These are phyloP conservation scores for Hippophae gyantsensis DNA, from an alignment of 306 rosid genomes.

Conservation along the genomic window DNA sequence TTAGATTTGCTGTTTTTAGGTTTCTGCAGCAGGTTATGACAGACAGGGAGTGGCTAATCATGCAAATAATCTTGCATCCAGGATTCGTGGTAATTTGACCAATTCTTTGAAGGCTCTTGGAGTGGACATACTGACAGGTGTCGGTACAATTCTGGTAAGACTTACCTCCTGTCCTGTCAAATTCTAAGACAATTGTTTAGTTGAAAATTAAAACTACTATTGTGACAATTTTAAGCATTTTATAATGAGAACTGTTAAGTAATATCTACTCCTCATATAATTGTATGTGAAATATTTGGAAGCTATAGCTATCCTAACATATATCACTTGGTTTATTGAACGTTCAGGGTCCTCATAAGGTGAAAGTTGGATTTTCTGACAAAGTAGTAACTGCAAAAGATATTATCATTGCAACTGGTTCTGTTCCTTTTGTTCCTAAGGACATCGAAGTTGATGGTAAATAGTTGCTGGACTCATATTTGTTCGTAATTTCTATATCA, in stretches of 20 bases:
- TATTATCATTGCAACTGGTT: conserved; percentile 92
- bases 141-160: conserved; percentile 77
- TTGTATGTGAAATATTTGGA: too few species aligned
- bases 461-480: not conserved
- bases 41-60: conserved; percentile 98
- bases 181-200: not conserved
- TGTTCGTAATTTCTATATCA: not conserved
- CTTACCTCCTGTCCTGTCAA: conserved; percentile 5
- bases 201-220: too few species aligned
- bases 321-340: conserved; percentile 13
- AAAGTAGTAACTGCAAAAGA: conserved; percentile 71
- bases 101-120: conserved; percentile 93
- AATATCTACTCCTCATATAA: too few species aligned
- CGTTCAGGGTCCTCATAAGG: conserved; percentile 82
- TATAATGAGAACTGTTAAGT: too few species aligned
- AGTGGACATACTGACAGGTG: conserved; percentile 87
- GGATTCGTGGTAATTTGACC: conserved; percentile 79
- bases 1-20: conserved; percentile 23
- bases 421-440: conserved; percentile 95
- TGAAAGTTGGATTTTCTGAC: conserved; percentile 74
- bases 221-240: too few species aligned
- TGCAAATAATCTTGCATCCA: conserved; percentile 90
- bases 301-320: conserved; percentile 5
- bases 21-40: conserved; percentile 76
- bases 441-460: conserved; percentile 96